Evolutionary conservation across 768 basidiomycete species (phyloP), one percentile per base, ranked within the genome.

Genomic region (Leccinum sublutescens): DNA sequence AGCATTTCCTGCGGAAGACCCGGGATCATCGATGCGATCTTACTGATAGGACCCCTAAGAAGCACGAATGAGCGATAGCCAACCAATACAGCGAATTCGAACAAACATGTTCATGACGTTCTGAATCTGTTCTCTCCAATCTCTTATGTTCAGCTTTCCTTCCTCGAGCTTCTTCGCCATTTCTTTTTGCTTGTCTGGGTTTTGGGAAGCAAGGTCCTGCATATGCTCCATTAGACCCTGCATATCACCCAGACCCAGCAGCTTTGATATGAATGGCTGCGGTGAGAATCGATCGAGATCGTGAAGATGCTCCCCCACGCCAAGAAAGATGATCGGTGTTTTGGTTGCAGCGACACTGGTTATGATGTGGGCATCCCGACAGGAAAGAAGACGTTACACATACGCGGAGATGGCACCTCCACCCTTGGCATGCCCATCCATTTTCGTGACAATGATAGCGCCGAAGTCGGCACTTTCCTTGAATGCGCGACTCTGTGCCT

Each of bases 341-440:
- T 93, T 92, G 4, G 97, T 99, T 3, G 89, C 96, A n/a, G 97
- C 97, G 50, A 99, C 97, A 62, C 95, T 97, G 69, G 50, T 36
- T 36, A 54, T 59, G 56, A 56, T 36, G 34, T n/a, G 8, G n/a
- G 62, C 66, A 56, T n/a, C 19, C 53, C 25, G 33, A 29, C 10
- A 48, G 23, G 8, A 21, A 57, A 47, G 25, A 38, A 31, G 38
- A 2, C 2, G 5, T 31, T 36, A 45, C 21, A 81, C 94, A 60
- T 76, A 98, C 96, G 96, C 96, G 49, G 97, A 99, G 60, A 99
- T 98, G 31, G 97, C 97, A 23, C 97, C 97, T 73, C 97, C 97
- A 57, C 97, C 97, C 72, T 97, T 98, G 1, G 97, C 97, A 68
- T 99, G 97, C 4, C 97, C 97, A 66, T 99, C 97, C 87, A 99